These are phyloP conservation scores for Colletotrichum magnum DNA, from an alignment of 2,329 filamentous ascomycete genomes.

Conservation along the genomic window DNA sequence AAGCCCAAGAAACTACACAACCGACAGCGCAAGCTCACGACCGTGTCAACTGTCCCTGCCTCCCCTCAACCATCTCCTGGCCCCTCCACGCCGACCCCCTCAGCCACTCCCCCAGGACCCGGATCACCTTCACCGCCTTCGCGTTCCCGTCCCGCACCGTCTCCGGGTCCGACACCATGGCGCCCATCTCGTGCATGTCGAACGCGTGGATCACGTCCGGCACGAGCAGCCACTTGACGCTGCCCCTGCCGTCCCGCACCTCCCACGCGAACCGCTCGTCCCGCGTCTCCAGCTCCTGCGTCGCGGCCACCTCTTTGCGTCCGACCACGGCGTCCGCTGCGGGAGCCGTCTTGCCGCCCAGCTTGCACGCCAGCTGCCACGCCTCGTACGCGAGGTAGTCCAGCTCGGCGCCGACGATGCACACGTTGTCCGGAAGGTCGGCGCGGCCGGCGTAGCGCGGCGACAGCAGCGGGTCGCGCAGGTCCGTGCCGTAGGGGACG, in stretches of 20 bases:
- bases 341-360: constrained; percentile 40
- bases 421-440: constrained; percentile 52
- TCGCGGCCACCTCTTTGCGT: constrained; percentile 34
- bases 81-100: constrained; percentile 47
- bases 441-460: constrained; percentile 50
- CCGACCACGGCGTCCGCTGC: constrained; percentile 26
- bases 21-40: no score
- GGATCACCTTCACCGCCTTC: constrained; percentile 50
- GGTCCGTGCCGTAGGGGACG: constrained; percentile 48
- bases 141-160: constrained; percentile 46
- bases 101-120: constrained; percentile 50
- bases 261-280: constrained; percentile 56
- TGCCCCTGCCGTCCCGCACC: constrained; percentile 44
- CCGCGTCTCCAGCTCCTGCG: constrained; percentile 43
- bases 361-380: constrained; percentile 40
- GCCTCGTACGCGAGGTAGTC: constrained; percentile 50
- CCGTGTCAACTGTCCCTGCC: no score
- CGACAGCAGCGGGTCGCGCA: constrained; percentile 51
- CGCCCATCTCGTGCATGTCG: constrained; percentile 50
- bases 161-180: constrained; percentile 48
- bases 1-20: no score
- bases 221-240: constrained; percentile 58
- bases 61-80: background rate
- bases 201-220: constrained; percentile 59
- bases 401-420: constrained; percentile 54